phyloP scores from a whole-genome alignment of 441 rosid species.

The Arabidopsis lyrata region DNA sequence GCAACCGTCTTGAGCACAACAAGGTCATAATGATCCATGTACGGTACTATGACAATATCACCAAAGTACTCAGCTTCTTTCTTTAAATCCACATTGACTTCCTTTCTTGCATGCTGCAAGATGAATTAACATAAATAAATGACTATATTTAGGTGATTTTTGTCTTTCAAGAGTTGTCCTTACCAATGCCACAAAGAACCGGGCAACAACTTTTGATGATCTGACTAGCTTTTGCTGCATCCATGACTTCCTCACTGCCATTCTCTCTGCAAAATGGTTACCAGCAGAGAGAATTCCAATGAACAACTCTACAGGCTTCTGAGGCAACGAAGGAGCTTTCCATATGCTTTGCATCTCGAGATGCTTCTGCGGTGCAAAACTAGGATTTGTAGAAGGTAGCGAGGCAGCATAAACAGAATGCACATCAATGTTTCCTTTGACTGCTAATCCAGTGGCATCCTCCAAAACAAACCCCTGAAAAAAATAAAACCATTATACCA shows the following conservation, averaged over 20 bases:
- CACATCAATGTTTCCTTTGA: conserved; percentile 81
- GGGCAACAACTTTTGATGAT: conserved; percentile 86
- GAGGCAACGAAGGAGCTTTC: conserved; percentile 80
- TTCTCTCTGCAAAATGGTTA: conserved; percentile 93
- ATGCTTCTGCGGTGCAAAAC: conserved; percentile 78
- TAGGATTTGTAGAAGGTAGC: conserved; percentile 80
- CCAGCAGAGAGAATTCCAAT: conserved; percentile 96
- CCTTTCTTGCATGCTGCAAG: conserved; percentile 65
- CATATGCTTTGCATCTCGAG: conserved; percentile 77
- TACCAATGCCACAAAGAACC: conserved; percentile 82
- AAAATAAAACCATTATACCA: neutral
- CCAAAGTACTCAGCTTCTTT: conserved; percentile 75
- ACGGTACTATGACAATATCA: conserved; percentile 72
- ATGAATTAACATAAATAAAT: conserved; percentile 1
- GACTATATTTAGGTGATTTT: neutral
- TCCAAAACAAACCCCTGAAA: conserved; percentile 90
- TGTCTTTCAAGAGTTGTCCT: conserved; percentile 31
- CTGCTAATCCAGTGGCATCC: conserved; percentile 91
- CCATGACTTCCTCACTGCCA: conserved; percentile 99
- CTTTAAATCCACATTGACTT: conserved; percentile 69
- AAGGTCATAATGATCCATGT: conserved; percentile 81
- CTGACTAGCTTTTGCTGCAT: conserved; percentile 84
- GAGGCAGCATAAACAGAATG: conserved; percentile 83
- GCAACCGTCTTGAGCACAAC: conserved; percentile 81
- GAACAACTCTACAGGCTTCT: conserved; percentile 72